Base-by-base conservation (phyloP, 176 grass and related monocot species). In the Oryza glaberrima region DNA sequence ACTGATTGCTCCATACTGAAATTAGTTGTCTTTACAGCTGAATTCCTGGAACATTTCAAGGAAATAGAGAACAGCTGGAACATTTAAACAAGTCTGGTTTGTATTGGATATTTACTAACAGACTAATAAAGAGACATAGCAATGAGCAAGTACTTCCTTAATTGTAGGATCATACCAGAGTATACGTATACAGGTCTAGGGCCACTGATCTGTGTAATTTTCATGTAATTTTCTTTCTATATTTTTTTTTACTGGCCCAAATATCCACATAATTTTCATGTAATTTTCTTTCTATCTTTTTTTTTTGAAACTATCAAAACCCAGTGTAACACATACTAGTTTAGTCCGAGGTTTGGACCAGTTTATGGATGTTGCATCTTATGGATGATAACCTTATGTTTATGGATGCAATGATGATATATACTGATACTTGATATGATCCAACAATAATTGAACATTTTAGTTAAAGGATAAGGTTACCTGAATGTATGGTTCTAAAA, bases 381-480 rank as follows among this genome's bases (percentile, higher is more conserved):
- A 67, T 43, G 32, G 17, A 65, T 52, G 49, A 52, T 52, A 52
- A 15, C 49, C 3, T 52, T 52, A 52, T 1, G n/a, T 58, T 15
- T 9, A 58, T n/a, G 19, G 71, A 52, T 46, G 15, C 60, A 77
- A 1, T 44, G 40, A 70, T 9, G 11, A 64, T 72, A 72, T 34
- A 54, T 69, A 70, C 11, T 47, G 13, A 68, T 72, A 26, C 45
- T 56, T 79, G 45, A 20, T 46, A 73, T 35, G 81, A 30, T 77
- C 26, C 40, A 51, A 77, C 52, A 51, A 20, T 81, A 14, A 23
- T 80, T 76, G 51, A 19, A n/a, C 6, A 19, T 40, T 45, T 44
- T 52, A 46, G 49, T 84, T 16, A 13, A 19, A 38, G 67, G 47
- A 16, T n/a, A 19, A 65, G 15, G 66, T 54, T 26, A 67, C 67